Base-by-base conservation (phyloP, 257 asterid species). In the Primulina huaijiensis region DNA sequence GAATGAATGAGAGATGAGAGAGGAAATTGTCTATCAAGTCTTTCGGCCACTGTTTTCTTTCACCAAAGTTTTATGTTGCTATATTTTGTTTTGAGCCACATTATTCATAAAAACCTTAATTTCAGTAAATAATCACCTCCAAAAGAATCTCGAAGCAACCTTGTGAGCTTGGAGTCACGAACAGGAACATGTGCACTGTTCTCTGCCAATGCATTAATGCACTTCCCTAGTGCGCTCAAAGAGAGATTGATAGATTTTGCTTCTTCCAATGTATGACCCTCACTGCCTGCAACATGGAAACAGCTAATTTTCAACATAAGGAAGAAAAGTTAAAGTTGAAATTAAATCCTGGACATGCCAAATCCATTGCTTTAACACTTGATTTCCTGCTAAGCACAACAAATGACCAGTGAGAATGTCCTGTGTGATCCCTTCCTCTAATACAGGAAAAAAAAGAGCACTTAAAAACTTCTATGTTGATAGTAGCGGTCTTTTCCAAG, bases 151-250 rank as follows among this genome's bases (percentile, higher is more conserved):
- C 89, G 89, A 73, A 92, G 98, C 82, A 92, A 71, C 70, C 98
- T 87, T 58, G 98, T 92, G 70, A 92, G 88, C 83, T 90, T 92
- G 40, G 98, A 92, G 74, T 92, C 98, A 23, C 98, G 91, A 30
- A 90, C 89, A 60, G 96, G 97, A 72, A 92, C 96, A 81, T 92
- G 97, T 69, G 95, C 55, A 81, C 89, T 88, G 75, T 92, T 92
- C 80, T 90, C 97, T 37, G 98, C 98, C 83, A 92, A 79, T 56
- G 98, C 97, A 87, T 92, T 92, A 34, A 92, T 92, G 67, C 98
- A 92, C 77, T 90, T 92, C 64, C 98, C 98, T 62, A 92, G 78
- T 46, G 98, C 90, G 75, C 92, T 88, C 81, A 92, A 76, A 55
- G 98, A 92, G 72, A 88, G 96, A 81, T 92, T 92, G 70, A 92